A percentile compares a stretch with the other conserved stretches of the same genome.
Conservation (phyloP, 2,329 filamentous ascomycete genomes). For the Phoma herbarum region DNA sequence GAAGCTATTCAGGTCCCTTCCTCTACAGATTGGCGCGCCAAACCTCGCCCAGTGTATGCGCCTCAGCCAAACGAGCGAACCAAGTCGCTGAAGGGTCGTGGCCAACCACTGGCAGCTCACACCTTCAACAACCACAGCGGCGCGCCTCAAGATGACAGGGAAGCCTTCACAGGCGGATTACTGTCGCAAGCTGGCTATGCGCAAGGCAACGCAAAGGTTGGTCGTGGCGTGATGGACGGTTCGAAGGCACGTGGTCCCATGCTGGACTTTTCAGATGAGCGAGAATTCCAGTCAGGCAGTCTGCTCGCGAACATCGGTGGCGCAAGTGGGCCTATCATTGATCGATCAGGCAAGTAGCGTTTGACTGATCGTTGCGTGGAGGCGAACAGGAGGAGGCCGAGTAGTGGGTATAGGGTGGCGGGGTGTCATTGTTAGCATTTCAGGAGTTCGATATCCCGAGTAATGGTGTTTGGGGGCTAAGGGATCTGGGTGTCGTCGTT, state of each 20-base stretch:
- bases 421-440: conserved; percentile 24
- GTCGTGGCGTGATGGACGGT: conserved; percentile 57
- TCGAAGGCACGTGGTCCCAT: conserved; percentile 56
- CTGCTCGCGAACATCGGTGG: conserved; percentile 56
- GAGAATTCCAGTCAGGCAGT: conserved; percentile 58
- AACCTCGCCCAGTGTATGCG: conserved; percentile 42
- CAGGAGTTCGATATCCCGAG: conserved; percentile 28
- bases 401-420: neutral
- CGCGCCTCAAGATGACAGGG: conserved; percentile 43
- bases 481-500: conserved; percentile 6
- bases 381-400: conserved; percentile 5
- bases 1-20: conserved; percentile 55
- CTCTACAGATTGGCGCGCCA: conserved; percentile 56
- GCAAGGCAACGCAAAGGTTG: conserved; percentile 50
- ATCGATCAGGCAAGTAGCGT: conserved; percentile 41
- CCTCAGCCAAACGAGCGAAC: conserved; percentile 44
- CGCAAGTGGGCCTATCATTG: conserved; percentile 47
- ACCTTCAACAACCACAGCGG: conserved; percentile 46
- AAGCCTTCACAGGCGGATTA: conserved; percentile 57
- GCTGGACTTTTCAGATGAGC: conserved; percentile 54
- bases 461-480: conserved; percentile 13
- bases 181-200: conserved; percentile 53
- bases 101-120: conserved; percentile 45
- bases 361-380: conserved; percentile 23
- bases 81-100: conserved; percentile 47